A percentile compares a stretch with the other conserved stretches of the same genome.
Conservation (phyloP, 345 rosid genomes). For the Gossypium rotundifolium region DNA sequence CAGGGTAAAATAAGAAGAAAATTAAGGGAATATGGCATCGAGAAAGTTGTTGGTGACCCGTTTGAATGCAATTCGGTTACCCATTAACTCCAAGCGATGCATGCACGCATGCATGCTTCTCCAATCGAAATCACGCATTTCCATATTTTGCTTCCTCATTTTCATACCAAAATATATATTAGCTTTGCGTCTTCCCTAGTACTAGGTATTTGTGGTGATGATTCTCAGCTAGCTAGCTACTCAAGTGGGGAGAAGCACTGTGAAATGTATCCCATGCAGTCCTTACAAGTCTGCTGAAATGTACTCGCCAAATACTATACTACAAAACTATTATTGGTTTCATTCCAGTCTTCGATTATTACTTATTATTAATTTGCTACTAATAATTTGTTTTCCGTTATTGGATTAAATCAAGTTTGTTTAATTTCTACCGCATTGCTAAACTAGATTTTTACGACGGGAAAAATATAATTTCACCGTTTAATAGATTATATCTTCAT, state of each 20-base stretch:
- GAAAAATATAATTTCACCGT: no score
- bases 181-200: background rate
- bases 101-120: background rate
- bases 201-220: background rate
- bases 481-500: no score
- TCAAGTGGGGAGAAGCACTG: background rate
- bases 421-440: background rate
- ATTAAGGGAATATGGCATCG: background rate
- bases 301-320: no score
- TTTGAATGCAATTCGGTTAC: background rate
- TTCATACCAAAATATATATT: background rate
- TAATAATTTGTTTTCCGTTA: background rate
- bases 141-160: background rate
- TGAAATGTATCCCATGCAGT: background rate
- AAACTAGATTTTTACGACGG: no score
- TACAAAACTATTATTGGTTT: no score
- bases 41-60: background rate
- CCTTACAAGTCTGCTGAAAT: no score
- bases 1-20: conserved; percentile 15
- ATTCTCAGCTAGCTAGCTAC: no score
- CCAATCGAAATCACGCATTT: no score
- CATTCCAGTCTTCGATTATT: background rate
- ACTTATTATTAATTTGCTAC: background rate
- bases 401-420: background rate
- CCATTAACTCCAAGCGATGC: background rate